Evolutionary conservation across 2,329 filamentous ascomycete species (phyloP).

Genomic region (Exserohilum rostratum): DNA sequence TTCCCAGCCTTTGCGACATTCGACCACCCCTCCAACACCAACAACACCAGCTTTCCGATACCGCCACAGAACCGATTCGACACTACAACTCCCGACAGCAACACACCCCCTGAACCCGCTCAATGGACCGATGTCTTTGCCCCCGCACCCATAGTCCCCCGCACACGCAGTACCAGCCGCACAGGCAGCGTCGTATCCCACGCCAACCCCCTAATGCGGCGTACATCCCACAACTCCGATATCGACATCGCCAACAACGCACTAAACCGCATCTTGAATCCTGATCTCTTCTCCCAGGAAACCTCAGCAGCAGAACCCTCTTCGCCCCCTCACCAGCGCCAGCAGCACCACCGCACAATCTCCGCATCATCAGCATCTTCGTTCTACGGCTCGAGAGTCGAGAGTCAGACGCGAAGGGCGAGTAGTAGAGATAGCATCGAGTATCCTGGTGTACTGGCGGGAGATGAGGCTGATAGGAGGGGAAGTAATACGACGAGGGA

Average conservation of each 20-base stretch:
- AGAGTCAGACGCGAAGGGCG: no score
- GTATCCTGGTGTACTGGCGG: slow-evolving; percentile 2
- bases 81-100: background rate
- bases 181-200: background rate
- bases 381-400: no score
- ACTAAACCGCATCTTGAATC: slow-evolving; percentile 3
- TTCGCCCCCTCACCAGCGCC: background rate
- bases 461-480: background rate
- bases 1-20: background rate
- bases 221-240: background rate
- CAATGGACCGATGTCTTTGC: slow-evolving; percentile 7
- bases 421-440: background rate
- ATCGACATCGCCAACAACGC: background rate
- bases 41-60: background rate
- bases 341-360: no score
- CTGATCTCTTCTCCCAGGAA: background rate
- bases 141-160: background rate
- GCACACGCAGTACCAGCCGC: slow-evolving; percentile 1
- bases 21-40: background rate
- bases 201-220: background rate
- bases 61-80: slow-evolving; percentile 1
- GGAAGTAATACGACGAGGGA: background rate
- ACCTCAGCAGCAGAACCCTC: background rate
- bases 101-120: no score
- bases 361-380: background rate